Evolutionary conservation across 768 basidiomycete genomes (phyloP), one percentile per base, ranked within the genome.

Genomic region (Russula virescens): DNA sequence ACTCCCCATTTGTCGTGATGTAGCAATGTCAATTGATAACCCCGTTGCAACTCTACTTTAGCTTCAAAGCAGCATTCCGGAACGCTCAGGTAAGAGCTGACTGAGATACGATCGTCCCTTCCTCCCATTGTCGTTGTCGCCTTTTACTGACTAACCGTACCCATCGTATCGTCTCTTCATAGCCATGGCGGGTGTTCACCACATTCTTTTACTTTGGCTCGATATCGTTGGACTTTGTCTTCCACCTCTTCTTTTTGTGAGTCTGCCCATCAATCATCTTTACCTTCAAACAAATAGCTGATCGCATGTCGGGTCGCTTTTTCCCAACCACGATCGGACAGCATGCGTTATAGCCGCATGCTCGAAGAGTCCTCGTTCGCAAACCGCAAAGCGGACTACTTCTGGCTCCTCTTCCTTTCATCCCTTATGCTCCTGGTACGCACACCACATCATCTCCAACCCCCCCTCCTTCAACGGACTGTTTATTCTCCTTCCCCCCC

Each of bases 191-290:
- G 31, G 81, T 85, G 50, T 74, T 88, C 46, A 95, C 94, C 31
- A 96, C 90, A 13, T 98, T 98, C 81, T 88, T 94, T 69, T 99
- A 95, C 75, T 98, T 98, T 75, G 97, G 96, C 13, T 83, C 88
- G 1, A 84, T 98, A 71, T 93, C 90, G 5, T 77, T 98, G 23
- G 96, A 98, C 74, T 93, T 98, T 68, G 81, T 96, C 62, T 97
- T 98, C 75, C 96, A 98, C 73, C 81, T 99, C 57, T 98, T 98
- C 80, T 99, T 98, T 81, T 97, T 99, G 96, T 96, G 72, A 73
- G 94, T 78, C 31, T 31, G n/a, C 31, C 8, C 31, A 31, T 31
- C 8, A n/a, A n/a, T n/a, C n/a, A n/a, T n/a, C n/a, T n/a, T n/a
- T n/a, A n/a, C n/a, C n/a, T n/a, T n/a, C n/a, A 31, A 31, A 31